A percentile compares a stretch with the other conserved stretches of the same genome.
phyloP scores from a whole-genome alignment of 2,329 filamentous ascomycete genomes.

The Diaporthe batatas region DNA sequence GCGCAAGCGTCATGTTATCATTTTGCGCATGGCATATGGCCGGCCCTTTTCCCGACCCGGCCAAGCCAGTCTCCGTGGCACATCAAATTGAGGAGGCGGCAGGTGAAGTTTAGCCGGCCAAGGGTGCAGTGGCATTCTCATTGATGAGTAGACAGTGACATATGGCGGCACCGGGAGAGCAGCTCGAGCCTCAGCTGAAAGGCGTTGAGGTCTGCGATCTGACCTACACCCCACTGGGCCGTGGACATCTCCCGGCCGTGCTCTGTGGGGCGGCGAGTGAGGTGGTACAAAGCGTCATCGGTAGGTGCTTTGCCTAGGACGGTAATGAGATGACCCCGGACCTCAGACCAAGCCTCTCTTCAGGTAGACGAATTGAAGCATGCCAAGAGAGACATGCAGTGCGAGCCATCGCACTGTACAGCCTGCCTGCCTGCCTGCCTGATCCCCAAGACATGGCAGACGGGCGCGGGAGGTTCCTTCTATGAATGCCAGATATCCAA shows the following conservation, averaged over 20 bases:
- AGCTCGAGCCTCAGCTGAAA: conserved; percentile 16
- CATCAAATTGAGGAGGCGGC: neutral
- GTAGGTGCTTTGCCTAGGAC: conserved; percentile 20
- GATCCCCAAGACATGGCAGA: conserved; percentile 23
- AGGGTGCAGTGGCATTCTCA: no score
- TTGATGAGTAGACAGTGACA: neutral
- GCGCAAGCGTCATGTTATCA: neutral
- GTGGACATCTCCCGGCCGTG: conserved; percentile 26
- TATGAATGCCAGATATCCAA: neutral
- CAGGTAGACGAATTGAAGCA: conserved; percentile 26
- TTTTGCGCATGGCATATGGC: conserved; percentile 5
- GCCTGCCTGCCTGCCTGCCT: conserved; percentile 14
- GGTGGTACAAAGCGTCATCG: conserved; percentile 39
- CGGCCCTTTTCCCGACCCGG: neutral
- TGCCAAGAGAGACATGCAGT: conserved; percentile 31
- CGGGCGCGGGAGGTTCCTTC: conserved; percentile 2
- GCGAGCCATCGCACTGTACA: conserved; percentile 30
- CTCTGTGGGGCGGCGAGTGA: conserved; percentile 37
- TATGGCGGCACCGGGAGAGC: neutral
- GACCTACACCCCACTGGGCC: conserved; percentile 1
- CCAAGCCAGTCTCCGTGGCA: neutral
- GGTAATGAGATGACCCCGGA: conserved; percentile 20
- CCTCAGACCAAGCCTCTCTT: conserved; percentile 25
- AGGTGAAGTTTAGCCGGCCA: conserved; percentile 17
- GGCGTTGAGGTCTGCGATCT: neutral